phyloP scores from a whole-genome alignment of 306 rosid species.

The Erythrophleum fordii region DNA sequence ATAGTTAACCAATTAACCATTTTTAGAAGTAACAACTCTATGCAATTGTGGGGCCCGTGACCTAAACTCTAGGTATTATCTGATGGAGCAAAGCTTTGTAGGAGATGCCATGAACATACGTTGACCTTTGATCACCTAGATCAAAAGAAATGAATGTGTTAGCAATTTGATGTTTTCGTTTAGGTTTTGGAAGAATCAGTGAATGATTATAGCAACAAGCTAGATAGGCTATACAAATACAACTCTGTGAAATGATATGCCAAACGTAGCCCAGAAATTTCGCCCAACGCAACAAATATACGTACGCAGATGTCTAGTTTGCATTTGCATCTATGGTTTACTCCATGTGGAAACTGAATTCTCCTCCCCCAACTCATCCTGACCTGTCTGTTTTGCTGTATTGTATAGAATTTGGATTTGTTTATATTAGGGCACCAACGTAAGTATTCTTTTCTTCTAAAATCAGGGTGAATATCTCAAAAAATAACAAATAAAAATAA shows the following conservation, averaged over 20 bases:
- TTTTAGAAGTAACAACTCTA: not conserved
- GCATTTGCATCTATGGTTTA: too few relatives aligned
- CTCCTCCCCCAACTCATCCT: not conserved
- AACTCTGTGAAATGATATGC: not conserved
- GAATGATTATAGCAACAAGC: too few relatives aligned
- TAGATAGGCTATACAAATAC: too few relatives aligned
- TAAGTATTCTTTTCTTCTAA: too few relatives aligned
- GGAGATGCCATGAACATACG: not conserved
- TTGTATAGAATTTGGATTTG: too few relatives aligned
- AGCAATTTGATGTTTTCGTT: not conserved
- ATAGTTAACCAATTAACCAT: not conserved
- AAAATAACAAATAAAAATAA: too few relatives aligned
- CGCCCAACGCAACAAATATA: too few relatives aligned
- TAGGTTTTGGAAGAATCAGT: not conserved
- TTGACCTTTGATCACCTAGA: not conserved
- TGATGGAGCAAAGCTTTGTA: too few relatives aligned
- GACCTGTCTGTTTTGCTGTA: not conserved
- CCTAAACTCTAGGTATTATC: not conserved
- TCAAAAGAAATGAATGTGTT: not conserved
- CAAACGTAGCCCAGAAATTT: too few relatives aligned
- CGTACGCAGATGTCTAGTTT: too few relatives aligned
- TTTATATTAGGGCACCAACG: too few relatives aligned
- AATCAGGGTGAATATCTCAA: too few relatives aligned
- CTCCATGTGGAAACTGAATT: not conserved
- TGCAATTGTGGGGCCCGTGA: not conserved